Evolutionary conservation across 768 basidiomycete species (phyloP), one percentile per base, ranked within the genome.

Genomic region (Hericium rajendrae): DNA sequence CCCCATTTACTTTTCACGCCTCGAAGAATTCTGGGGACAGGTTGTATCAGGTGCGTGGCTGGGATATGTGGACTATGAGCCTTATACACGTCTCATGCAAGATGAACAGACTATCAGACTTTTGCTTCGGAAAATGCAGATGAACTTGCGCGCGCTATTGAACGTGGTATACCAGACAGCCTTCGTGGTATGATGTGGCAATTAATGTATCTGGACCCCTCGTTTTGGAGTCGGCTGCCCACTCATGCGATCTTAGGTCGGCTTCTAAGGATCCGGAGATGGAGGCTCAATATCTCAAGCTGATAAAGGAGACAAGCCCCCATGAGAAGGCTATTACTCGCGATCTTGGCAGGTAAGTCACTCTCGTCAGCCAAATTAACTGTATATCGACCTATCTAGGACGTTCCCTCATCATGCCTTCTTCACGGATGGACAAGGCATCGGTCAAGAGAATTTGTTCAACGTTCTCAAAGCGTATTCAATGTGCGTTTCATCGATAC

Each of bases 391-490:
- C 57, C 49, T 38, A 57, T 48, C 32, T 53, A 89, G 91, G 69
- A 99, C 97, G 3, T 97, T 99, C 72, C 97, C 97, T 24, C 90
- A 94, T 67, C 94, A 98, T 65, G 87, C 90, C 49, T 97, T 92
- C 74, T 99, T 98, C 70, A 92, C 83, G 46, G 90, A 97, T 63
- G 93, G 87, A 2, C 88, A 90, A 64, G 97, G 95, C 9, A 87
- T 94, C 26, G 97, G 97, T 2, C 94, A 98, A 69, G 95, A 97
- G 71, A 94, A 95, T 66, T 71, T 99, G 38, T 97, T 97, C 75
- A 98, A 97, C 67, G 94, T 99, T 38, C 77, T 97, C 37, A 98
- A 98, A 69, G 97, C 97, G 10, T 99, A 98, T 69, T 97, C 93
- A 20, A 69, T 98, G 84, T 92, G 87, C 70, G 51, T 51, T 43